Evolutionary conservation across 208 protist species (phyloP), one percentile per base, ranked within the genome.

Genomic region (Trypanosoma caninum): DNA sequence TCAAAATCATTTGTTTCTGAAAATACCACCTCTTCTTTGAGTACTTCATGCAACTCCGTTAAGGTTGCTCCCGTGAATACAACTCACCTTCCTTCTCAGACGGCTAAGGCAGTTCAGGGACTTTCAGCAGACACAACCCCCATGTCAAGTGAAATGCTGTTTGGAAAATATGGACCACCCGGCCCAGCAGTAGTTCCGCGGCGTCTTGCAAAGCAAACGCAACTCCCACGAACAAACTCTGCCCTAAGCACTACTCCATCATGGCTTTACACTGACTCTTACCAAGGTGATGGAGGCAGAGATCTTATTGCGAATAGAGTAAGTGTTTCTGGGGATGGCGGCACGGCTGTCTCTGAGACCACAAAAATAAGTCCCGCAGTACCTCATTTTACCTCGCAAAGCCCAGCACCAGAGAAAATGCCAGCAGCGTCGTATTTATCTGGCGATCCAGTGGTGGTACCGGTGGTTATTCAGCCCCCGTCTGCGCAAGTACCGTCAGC

Each of bases 131-230:
- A 28, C 2, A 33, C 40, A 25, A 20, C 23, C 16, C 7, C 62
- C 5, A 2, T 45, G 38, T 53, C 38, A 37, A 48, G n/a, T 42
- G 33, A 52, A 1, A 33, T 6, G 23, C 30, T 61, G 16, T 23
- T 61, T 18, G 38, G 45, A 46, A 77, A 77, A 59, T 67, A 72
- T 47, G 71, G 58, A 3, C 64, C 45, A 3, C 27, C 71, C 10
- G 65, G 65, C 13, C 65, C 71, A 18, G 54, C 59, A 1, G 44
- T 72, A 28, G 35, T 64, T 20, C 65, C 71, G 7, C 42, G 44
- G n/a, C 51, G 13, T 42, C 8, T 41, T 2, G 11, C 27, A 34
- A 66, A 59, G 27, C 48, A 34, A 34, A 20, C 50, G 2, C 47
- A 28, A 14, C 13, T 16, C 25, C 11, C 20, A 37, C 10, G 27